These are phyloP conservation scores for Xylariales sp. DNA, from an alignment of 2,329 filamentous ascomycete species.

Conservation along the genomic window DNA sequence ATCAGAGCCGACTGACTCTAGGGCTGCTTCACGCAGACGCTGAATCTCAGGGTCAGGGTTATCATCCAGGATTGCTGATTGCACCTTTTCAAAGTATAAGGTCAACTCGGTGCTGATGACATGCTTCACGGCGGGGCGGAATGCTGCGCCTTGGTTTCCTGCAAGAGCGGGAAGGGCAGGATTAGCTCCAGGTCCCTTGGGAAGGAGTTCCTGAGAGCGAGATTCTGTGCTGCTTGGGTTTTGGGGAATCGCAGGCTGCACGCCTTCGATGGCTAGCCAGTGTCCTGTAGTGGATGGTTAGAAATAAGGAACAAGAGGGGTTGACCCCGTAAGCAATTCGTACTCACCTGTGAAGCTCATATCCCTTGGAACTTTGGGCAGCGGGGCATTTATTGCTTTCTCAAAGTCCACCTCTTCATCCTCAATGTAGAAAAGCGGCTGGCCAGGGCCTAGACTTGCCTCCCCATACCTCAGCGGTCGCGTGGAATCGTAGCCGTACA, in stretches of 20 bases:
- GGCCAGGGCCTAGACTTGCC: conserved; percentile 86
- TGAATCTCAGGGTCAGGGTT: conserved; percentile 72
- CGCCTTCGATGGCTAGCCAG: conserved; percentile 96
- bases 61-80: conserved; percentile 82
- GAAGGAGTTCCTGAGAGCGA: conserved; percentile 76
- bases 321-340: too few relatives aligned
- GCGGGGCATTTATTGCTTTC: conserved; percentile 92
- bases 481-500: conserved; percentile 94
- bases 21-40: conserved; percentile 73
- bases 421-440: conserved; percentile 94
- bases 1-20: conserved; percentile 81
- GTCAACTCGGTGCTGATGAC: conserved; percentile 94
- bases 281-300: conserved; percentile 57
- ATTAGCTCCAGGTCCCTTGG: conserved; percentile 87
- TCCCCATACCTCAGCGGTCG: conserved; percentile 87
- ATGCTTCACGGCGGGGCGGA: conserved; percentile 92
- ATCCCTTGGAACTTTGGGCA: conserved; percentile 92
- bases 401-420: conserved; percentile 99
- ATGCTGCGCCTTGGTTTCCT: conserved; percentile 75
- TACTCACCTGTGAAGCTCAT: conserved; percentile 81
- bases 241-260: conserved; percentile 93
- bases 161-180: conserved; percentile 77
- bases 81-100: conserved; percentile 95
- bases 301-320: conserved; percentile 5
- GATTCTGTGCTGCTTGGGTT: conserved; percentile 88